Evolutionary conservation across 108 stramenopile species (phyloP).

Genomic region (Cylindrotheca fusiformis): DNA sequence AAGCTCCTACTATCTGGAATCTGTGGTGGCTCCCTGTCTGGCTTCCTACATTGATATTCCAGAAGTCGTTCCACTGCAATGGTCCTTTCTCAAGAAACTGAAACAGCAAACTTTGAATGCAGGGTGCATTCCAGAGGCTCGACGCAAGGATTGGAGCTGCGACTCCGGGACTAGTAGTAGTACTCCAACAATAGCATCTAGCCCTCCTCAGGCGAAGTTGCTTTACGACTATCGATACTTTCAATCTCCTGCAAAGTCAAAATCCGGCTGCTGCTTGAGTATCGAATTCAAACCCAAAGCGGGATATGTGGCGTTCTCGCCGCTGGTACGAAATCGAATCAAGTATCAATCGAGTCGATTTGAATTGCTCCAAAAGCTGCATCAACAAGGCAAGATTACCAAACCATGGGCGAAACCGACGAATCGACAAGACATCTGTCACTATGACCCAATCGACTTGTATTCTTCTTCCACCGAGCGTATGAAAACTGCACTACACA

Average conservation of each 20-base stretch:
- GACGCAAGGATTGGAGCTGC: slow-evolving; percentile 11
- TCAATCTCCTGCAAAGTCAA: neutral
- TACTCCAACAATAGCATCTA: no score
- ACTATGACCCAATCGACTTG: slow-evolving; percentile 51
- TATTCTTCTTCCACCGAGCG: slow-evolving; percentile 38
- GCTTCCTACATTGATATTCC: slow-evolving; percentile 34
- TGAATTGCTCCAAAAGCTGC: slow-evolving; percentile 44
- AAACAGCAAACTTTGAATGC: slow-evolving; percentile 4
- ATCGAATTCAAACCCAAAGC: slow-evolving; percentile 82
- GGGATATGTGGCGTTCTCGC: slow-evolving; percentile 63
- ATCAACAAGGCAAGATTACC: slow-evolving; percentile 32
- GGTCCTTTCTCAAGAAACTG: slow-evolving; percentile 23
- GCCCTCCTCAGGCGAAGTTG: no score
- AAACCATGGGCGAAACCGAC: slow-evolving; percentile 40
- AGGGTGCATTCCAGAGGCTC: slow-evolving; percentile 10
- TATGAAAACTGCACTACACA: slow-evolving; percentile 37
- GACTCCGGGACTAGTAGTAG: no score
- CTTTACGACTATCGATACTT: neutral
- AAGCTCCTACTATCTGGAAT: slow-evolving; percentile 4
- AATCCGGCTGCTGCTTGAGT: slow-evolving; percentile 16
- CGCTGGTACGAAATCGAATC: slow-evolving; percentile 52
- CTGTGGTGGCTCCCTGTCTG: slow-evolving; percentile 11
- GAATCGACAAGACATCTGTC: slow-evolving; percentile 1
- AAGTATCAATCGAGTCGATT: slow-evolving; percentile 56
- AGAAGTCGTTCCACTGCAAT: neutral